Evolutionary conservation across 2,329 filamentous ascomycete genomes (phyloP), one percentile per base, ranked within the genome.

Genomic region (Cladobotryum mycophilum): DNA sequence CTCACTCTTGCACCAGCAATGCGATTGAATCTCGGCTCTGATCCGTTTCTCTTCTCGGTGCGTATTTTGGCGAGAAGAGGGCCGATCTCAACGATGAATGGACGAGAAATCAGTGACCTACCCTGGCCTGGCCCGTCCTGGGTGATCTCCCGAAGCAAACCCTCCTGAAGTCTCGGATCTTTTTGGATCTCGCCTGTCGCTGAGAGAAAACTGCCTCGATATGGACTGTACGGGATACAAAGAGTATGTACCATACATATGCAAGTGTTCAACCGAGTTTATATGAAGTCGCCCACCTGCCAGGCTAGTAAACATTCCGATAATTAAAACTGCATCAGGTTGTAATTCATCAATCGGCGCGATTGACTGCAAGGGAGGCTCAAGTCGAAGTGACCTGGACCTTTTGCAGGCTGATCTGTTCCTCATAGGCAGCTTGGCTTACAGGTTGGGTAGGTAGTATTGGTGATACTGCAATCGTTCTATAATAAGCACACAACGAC

Each of bases 131-230:
- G 47, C 37, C 30, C 13, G 47, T 36, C 47, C 43, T 43, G 22
- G 51, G 37, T 45, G 51, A 53, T 53, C 51, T 53, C 51, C 51
- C 47, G 51, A 49, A 33, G 12, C 17, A 45, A 17, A 11, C 37
- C 42, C 42, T 47, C 51, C 47, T 53, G 47, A 42, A 46, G 38
- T 17, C 42, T 50, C 51, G 51, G 51, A 53, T 53, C 47, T 53
- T 53, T 53, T 45, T 45, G 18, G 25, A 52, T 49, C 41, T 49
- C 46, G 30, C 45, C 15, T 33, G 17, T 40, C 17, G 30, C 35
- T 49, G 33, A 37, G 25, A 30, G 25, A 30, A 30, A 30, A 11
- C 25, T 2, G 25, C 25, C 25, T 30, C 25, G 25, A 30, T 30
- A 30, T 30, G 25, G 25, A 30, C 25, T 30, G 25, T 30, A 30